A percentile compares a stretch with the other conserved stretches of the same genome.
These are phyloP conservation scores for Entomortierella beljakovae DNA, from an alignment of 192 early-diverging fungal species.

Conservation along the genomic window DNA sequence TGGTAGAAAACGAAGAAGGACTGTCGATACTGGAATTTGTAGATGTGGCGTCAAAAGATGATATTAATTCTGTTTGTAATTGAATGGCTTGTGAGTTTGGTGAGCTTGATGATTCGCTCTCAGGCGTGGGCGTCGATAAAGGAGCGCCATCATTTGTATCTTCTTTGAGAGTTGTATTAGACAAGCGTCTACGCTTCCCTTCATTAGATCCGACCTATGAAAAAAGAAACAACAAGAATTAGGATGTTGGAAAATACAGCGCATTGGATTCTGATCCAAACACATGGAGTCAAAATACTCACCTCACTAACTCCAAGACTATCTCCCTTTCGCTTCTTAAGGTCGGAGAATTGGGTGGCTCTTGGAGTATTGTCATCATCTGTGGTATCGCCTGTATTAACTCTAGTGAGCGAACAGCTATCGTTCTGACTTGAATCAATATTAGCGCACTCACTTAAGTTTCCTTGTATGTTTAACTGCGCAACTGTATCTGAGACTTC, in stretches of 20 bases:
- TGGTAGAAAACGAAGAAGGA: slow-evolving; percentile 7
- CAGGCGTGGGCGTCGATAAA: neutral
- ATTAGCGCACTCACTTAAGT: slow-evolving; percentile 31
- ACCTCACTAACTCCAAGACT: slow-evolving; percentile 17
- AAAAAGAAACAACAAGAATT: too few species aligned
- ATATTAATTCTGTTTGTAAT: slow-evolving; percentile 14
- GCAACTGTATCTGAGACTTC: slow-evolving; percentile 1
- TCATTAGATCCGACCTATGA: neutral
- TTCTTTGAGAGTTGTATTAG: neutral
- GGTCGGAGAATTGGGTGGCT: slow-evolving; percentile 9
- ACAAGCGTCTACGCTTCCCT: slow-evolving; percentile 26
- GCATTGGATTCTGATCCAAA: too few species aligned
- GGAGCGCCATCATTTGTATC: neutral
- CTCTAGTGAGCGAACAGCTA: neutral
- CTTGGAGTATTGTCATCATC: slow-evolving; percentile 34
- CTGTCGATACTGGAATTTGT: neutral
- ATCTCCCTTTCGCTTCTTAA: slow-evolving; percentile 31
- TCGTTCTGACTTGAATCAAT: too few species aligned
- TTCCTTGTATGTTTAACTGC: neutral
- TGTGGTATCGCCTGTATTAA: slow-evolving; percentile 22
- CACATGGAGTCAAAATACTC: neutral
- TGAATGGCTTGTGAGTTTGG: slow-evolving; percentile 15
- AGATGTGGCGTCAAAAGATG: neutral
- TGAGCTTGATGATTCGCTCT: slow-evolving; percentile 2
- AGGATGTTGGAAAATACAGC: too few species aligned